Conservation (phyloP, 2,329 filamentous ascomycete species). For the Alternaria sp. region DNA sequence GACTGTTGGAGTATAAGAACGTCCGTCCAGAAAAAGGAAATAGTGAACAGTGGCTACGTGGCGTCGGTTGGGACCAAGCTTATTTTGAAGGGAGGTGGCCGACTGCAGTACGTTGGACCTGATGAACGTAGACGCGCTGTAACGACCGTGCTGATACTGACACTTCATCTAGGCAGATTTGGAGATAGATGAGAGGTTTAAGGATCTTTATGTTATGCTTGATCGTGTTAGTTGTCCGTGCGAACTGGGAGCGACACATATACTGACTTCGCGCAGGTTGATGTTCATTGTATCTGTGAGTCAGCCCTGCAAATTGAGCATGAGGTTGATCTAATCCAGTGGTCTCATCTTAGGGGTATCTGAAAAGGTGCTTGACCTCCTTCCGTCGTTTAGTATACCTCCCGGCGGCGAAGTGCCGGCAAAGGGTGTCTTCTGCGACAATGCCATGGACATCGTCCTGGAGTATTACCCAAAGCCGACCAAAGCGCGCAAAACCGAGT, state of each 20-base stretch:
- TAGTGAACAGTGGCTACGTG: constrained; percentile 66
- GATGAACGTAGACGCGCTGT: not conserved
- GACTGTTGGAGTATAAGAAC: constrained; percentile 60
- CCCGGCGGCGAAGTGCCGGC: constrained; percentile 72
- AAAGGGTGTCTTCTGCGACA: constrained; percentile 74
- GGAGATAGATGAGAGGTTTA: constrained; percentile 59
- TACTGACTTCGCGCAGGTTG: constrained; percentile 46
- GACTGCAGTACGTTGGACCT: constrained; percentile 59
- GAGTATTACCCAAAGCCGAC: constrained; percentile 64
- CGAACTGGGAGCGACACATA: not conserved
- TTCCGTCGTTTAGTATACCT: constrained; percentile 62
- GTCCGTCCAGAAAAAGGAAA: constrained; percentile 60
- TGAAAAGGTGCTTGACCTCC: constrained; percentile 65
- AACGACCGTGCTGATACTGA: not conserved
- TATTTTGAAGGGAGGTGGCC: constrained; percentile 67
- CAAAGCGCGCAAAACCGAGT: constrained; percentile 59
- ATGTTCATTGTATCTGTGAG: constrained; percentile 70
- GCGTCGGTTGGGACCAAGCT: constrained; percentile 75
- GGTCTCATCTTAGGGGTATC: constrained; percentile 58
- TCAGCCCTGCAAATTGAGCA: not conserved
- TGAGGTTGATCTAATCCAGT: not conserved
- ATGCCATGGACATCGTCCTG: constrained; percentile 70
- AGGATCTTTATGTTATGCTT: constrained; percentile 69
- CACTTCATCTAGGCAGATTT: constrained; percentile 59
- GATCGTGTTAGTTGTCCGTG: constrained; percentile 57